Evolutionary conservation across 2,329 filamentous ascomycete genomes (phyloP).

Genomic region (Calonectria honghensis): DNA sequence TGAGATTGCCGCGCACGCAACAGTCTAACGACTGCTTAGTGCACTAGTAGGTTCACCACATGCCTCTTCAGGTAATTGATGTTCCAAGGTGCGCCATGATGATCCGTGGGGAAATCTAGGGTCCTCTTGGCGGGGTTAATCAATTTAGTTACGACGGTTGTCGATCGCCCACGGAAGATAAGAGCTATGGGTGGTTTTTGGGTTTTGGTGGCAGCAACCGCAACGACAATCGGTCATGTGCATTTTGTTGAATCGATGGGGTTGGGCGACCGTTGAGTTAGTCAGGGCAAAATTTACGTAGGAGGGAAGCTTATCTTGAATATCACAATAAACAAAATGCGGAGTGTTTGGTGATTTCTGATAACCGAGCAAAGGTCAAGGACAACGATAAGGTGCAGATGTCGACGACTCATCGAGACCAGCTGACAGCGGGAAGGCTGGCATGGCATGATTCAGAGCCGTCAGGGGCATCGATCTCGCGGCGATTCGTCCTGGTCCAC

Average conservation of each 20-base stretch:
- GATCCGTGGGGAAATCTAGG: constrained; percentile 20
- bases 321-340: neutral
- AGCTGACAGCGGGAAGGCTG: neutral
- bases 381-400: neutral
- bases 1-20: constrained; percentile 7
- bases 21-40: neutral
- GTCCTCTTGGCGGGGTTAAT: constrained; percentile 16
- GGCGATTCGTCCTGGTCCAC: neutral
- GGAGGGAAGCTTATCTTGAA: neutral
- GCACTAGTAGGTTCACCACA: neutral
- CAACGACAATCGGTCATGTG: neutral
- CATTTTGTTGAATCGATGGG: neutral
- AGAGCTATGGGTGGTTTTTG: too few relatives aligned
- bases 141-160: neutral
- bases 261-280: neutral
- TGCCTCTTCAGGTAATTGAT: constrained; percentile 20
- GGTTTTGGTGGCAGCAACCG: too few relatives aligned
- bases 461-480: neutral
- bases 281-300: neutral
- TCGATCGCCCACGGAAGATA: neutral
- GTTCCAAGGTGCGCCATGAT: constrained; percentile 2
- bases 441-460: neutral
- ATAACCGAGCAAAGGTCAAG: neutral
- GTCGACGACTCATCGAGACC: neutral
- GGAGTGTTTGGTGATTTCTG: neutral